Conservation (phyloP, 2,329 filamentous ascomycete species). For the Phyllosticta ampelicida region DNA sequence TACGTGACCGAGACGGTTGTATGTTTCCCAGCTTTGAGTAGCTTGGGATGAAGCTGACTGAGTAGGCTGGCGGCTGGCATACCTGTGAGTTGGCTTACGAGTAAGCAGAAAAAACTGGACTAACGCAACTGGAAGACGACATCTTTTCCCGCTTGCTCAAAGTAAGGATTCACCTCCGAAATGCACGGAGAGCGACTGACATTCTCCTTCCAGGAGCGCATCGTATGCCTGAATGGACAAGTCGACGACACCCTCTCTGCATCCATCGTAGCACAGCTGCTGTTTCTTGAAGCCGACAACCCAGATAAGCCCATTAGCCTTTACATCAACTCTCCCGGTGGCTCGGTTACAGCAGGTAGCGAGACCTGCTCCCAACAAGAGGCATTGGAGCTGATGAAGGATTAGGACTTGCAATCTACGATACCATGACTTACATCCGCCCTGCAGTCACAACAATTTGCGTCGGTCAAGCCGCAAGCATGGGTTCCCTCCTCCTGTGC, state of each 20-base stretch:
- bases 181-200: background rate
- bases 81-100: conserved; percentile 25
- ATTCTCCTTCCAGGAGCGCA: conserved; percentile 60
- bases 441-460: conserved; percentile 91
- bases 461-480: conserved; percentile 85
- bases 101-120: background rate
- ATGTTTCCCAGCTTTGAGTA: conserved; percentile 14
- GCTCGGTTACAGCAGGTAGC: conserved; percentile 70
- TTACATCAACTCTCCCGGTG: conserved; percentile 95
- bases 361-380: background rate
- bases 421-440: conserved; percentile 96
- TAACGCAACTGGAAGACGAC: conserved; percentile 21
- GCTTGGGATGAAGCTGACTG: conserved; percentile 20
- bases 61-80: conserved; percentile 40
- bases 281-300: conserved; percentile 95
- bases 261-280: conserved; percentile 88
- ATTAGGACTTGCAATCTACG: conserved; percentile 70
- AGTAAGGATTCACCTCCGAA: conserved; percentile 4
- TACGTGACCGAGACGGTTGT: conserved; percentile 42
- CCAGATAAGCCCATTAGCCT: conserved; percentile 91
- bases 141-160: conserved; percentile 39
- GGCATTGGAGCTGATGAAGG: conserved; percentile 16
- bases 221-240: conserved; percentile 83
- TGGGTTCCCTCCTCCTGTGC: conserved; percentile 81
- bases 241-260: conserved; percentile 86